Evolutionary conservation across 805 yeast species (phyloP), one percentile per base, ranked within the genome.

Genomic region (Sugiyamaella chiloensis): DNA sequence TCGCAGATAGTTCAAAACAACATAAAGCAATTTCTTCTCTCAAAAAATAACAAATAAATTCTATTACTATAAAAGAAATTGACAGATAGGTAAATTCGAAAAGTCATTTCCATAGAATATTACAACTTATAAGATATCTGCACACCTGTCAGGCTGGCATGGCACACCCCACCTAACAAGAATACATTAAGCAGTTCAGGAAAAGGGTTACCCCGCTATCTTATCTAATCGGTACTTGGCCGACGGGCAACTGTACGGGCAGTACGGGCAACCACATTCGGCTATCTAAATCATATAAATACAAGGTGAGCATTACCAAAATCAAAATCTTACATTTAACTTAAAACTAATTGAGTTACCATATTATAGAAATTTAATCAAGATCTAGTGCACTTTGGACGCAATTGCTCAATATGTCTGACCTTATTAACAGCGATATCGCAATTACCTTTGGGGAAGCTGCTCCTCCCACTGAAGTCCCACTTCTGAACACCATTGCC

Each of bases 401-500:
- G 7, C 29, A 26, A 26, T 26, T 26, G 11, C 11, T 8, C 11
- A 26, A 7, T 26, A 34, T 34, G 37, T 5, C 37, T 14, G 14
- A 3, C 9, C 19, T 16, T 16, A 34, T 34, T 9, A 34, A 34
- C 7, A 34, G 37, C 37, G 21, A 34, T 4, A 14, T 34, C 19
- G 4, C 14, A 12, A 34, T 34, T 11, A 34, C 21, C 3, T 34
- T 34, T 16, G 37, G 37, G 14, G 37, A 34, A 5, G 20, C 5
- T 3, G 21, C 20, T 12, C 37, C 37, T 5, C 21, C 37, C 4
- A 34, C 37, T n/a, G 37, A 34, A 16, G 20, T 34, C 3, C 47
- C 47, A 8, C 31, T 43, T 24, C 16, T 43, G 16, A 43, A 43
- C 23, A 21, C 40, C 3, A 43, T 43, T 21, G 16, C 26, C 24